phyloP scores from a whole-genome alignment of 306 rosid species.

The Quercus agrifolia region DNA sequence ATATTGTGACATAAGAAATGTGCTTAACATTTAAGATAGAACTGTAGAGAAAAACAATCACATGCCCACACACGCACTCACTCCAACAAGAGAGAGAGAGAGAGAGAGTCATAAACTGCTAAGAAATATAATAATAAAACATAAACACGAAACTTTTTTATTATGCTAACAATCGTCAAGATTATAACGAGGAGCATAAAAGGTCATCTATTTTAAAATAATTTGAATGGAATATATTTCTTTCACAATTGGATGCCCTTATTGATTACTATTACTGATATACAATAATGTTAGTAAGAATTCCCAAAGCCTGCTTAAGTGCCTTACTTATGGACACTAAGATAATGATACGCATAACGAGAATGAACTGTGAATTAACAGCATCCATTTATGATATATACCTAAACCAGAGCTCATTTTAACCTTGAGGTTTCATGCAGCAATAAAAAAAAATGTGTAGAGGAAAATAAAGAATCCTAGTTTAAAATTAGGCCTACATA shows the following conservation, averaged over 20 bases:
- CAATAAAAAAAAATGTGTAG: neutral
- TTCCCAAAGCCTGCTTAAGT: neutral
- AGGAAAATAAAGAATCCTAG: neutral
- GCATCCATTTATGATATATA: neutral
- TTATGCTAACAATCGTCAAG: neutral
- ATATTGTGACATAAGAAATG: constrained; percentile 5
- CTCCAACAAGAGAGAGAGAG: neutral
- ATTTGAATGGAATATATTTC: neutral
- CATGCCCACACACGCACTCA: neutral
- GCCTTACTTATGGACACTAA: neutral
- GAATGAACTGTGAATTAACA: neutral
- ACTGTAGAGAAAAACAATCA: neutral
- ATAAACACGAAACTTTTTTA: neutral
- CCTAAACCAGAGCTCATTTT: neutral
- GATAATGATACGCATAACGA: neutral
- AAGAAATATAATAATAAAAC: neutral
- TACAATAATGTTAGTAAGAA: no score
- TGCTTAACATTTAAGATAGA: neutral
- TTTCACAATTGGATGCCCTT: neutral
- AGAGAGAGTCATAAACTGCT: neutral
- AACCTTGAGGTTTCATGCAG: neutral
- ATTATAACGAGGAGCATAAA: neutral
- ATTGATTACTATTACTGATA: no score
- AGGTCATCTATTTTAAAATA: neutral
- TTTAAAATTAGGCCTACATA: neutral